Percentiles rank a stretch among this genome's conserved stretches.
Evolutionary conservation across 768 basidiomycete species (phyloP).

Genomic region (Rhizopogon vesiculosus): DNA sequence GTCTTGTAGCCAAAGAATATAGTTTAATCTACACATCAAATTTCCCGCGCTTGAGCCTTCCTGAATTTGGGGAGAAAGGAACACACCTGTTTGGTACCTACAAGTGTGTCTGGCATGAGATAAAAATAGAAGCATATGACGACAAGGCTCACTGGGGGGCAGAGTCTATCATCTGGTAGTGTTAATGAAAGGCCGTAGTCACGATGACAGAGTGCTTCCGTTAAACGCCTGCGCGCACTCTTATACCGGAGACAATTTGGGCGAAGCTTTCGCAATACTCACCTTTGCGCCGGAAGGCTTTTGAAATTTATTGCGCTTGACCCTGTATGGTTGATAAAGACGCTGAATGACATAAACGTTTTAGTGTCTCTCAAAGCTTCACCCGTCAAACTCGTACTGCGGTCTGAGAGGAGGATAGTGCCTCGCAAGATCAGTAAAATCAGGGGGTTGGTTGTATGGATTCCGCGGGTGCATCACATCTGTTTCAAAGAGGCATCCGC

Average conservation of each 20-base stretch:
- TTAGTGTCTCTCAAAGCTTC: background rate
- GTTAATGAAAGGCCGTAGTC: conserved; percentile 65
- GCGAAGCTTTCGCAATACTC: conserved; percentile 2
- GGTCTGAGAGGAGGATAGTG: conserved; percentile 51
- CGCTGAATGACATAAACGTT: conserved; percentile 8
- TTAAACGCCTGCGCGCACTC: conserved; percentile 55
- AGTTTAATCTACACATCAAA: conserved; percentile 60
- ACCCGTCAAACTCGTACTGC: conserved; percentile 36
- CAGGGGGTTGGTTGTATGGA: conserved; percentile 40
- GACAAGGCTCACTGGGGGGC: conserved; percentile 67
- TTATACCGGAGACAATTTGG: conserved; percentile 1
- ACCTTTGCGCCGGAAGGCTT: conserved; percentile 69
- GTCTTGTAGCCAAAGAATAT: conserved; percentile 82
- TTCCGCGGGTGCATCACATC: conserved; percentile 45
- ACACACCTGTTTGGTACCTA: conserved; percentile 73
- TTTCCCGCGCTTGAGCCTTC: background rate
- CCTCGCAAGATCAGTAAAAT: conserved; percentile 57
- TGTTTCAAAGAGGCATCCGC: too few relatives aligned
- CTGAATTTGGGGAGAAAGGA: too few relatives aligned
- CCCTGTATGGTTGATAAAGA: conserved; percentile 21
- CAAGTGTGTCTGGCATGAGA: background rate
- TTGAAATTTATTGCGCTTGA: conserved; percentile 67
- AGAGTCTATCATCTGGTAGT: conserved; percentile 70
- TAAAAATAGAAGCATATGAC: background rate
- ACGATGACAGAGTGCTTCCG: conserved; percentile 67